Base-by-base conservation (phyloP, 2,329 filamentous ascomycete species). In the Penicillium sp. region DNA sequence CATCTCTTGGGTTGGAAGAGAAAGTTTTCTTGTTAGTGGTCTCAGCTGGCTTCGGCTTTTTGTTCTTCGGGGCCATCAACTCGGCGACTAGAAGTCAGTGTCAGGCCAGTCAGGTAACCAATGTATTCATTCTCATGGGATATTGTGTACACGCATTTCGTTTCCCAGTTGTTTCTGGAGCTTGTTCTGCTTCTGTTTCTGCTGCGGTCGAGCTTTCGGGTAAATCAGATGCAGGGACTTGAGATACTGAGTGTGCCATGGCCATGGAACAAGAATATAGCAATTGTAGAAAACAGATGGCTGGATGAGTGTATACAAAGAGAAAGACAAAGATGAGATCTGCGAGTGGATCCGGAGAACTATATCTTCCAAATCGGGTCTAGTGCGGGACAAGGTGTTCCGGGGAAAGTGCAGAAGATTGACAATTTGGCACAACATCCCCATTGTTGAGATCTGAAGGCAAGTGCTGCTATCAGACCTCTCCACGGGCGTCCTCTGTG, bases 1-100 rank as follows among this genome's bases (percentile, higher is more conserved):
- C 87, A 60, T 87, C 80, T 55, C 85, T 80, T 47, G 77, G 73
- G 16, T 74, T 75, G 67, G 80, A 80, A 26, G 68, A 62, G 16
- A 52, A 57, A 56, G 56, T 57, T 47, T 57, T 68, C 59, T 46
- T 63, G 53, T 47, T 56, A 52, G 59, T 60, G 47, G 40, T 58
- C 60, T 48, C 50, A 16, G 58, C 48, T 33, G 65, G 60, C 60
- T 69, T 66, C 46, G 61, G 60, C 54, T 66, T 68, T 64, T 80
- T 81, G 47, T 69, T 65, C 64, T 79, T 81, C 14, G 76, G 73
- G 1, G 77, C 71, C 73, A 86, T 84, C 55, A 86, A 75, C 60
- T 83, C 78, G 51, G 80, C 68, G 67, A 86, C 77, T 81, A 56
- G 35, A 33, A 52, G 11, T 43, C 23, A 18, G 18, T 26, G 52